phyloP scores from a whole-genome alignment of 495 filamentous ascomycete species.

The Bacidia gigantensis region DNA sequence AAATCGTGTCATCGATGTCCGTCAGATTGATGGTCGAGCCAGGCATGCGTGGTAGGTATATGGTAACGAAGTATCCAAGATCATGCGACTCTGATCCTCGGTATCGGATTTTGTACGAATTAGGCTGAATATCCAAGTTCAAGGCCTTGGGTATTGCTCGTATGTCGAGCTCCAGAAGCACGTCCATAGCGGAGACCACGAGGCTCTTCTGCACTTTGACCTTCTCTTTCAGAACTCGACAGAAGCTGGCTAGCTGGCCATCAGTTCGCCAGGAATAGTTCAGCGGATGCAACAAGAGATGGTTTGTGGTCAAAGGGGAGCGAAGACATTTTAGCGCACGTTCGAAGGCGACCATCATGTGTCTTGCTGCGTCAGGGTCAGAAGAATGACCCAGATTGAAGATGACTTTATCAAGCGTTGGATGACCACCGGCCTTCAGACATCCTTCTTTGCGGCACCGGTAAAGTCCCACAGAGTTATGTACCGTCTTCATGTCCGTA shows the following conservation, averaged over 20 bases:
- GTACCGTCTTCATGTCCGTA: neutral
- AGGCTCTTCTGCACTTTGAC: neutral
- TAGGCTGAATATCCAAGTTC: constrained; percentile 1
- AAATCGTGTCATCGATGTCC: neutral
- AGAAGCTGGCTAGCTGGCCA: neutral
- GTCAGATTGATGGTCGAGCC: neutral
- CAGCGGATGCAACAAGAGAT: neutral
- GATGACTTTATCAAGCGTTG: neutral
- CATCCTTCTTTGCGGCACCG: neutral
- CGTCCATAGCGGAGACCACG: constrained; percentile 1
- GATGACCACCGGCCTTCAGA: neutral
- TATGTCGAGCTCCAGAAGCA: constrained; percentile 2
- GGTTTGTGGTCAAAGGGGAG: neutral
- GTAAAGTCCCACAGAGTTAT: neutral
- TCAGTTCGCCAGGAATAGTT: constrained; percentile 1
- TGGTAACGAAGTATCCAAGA: constrained; percentile 1
- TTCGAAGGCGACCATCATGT: neutral
- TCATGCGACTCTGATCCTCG: neutral
- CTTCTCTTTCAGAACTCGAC: neutral
- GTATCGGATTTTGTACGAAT: neutral
- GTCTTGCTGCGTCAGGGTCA: neutral
- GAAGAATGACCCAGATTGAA: neutral
- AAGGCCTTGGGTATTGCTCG: neutral
- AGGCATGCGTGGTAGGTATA: neutral
- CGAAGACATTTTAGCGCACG: neutral